These are phyloP conservation scores for Massarina eburnea DNA, from an alignment of 2,329 filamentous ascomycete genomes.

Conservation along the genomic window DNA sequence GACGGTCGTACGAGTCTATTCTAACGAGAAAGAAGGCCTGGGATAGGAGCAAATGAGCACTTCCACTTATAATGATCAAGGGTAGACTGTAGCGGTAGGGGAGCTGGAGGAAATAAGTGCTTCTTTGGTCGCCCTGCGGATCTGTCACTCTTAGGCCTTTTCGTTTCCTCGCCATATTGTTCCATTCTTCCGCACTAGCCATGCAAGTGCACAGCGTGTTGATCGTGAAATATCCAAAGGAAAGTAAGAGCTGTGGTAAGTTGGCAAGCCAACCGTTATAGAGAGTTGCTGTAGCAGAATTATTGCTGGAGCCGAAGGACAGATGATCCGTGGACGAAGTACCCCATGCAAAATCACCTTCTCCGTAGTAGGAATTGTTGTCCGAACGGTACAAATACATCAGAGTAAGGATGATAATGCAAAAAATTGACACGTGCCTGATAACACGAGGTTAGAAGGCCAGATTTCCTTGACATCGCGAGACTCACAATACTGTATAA, in stretches of 20 bases:
- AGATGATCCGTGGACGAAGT: background rate
- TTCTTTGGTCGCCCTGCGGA: conserved; percentile 36
- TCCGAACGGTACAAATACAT: background rate
- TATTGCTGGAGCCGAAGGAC: background rate
- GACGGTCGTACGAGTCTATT: conserved; percentile 15
- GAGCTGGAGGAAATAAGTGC: conserved; percentile 43
- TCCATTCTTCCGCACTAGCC: conserved; percentile 51
- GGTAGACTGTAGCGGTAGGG: conserved; percentile 41
- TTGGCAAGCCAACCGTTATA: conserved; percentile 40
- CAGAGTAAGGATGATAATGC: background rate
- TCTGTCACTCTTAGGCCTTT: conserved; percentile 40
- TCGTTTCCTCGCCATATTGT: conserved; percentile 31
- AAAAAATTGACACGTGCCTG: background rate
- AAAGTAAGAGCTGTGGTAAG: conserved; percentile 49
- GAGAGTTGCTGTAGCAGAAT: background rate
- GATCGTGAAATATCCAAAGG: conserved; percentile 49
- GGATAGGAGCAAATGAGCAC: conserved; percentile 45
- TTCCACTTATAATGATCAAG: conserved; percentile 27
- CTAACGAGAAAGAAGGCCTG: conserved; percentile 43
- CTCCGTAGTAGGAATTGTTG: background rate
- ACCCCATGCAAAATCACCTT: background rate
- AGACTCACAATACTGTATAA: background rate
- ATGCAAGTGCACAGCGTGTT: conserved; percentile 51
- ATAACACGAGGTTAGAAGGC: background rate
- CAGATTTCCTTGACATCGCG: background rate